Evolutionary conservation across 371 early-diverging fungal genomes (phyloP).

Genomic region (Coemansia sp.): DNA sequence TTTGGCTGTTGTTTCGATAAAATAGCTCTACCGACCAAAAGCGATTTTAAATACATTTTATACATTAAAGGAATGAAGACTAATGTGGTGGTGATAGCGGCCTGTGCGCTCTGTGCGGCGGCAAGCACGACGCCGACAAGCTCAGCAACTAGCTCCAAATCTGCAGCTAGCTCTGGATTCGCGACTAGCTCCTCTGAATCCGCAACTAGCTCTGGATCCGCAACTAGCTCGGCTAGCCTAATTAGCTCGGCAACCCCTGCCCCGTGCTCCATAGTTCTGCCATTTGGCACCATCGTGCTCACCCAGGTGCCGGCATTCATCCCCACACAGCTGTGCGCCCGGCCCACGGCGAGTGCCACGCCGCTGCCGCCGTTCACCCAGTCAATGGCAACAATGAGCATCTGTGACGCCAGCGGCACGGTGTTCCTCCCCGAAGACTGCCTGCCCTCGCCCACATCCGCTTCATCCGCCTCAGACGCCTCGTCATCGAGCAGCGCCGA

Average conservation of each 20-base stretch:
- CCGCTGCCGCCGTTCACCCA: slow-evolving; percentile 21
- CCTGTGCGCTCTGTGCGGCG: not conserved
- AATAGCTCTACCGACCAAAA: not conserved
- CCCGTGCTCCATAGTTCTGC: not conserved
- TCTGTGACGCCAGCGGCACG: slow-evolving; percentile 23
- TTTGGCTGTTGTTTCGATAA: not conserved
- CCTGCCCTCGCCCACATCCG: not conserved
- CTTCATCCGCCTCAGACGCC: not conserved
- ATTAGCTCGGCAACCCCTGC: not conserved
- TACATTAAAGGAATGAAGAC: not conserved
- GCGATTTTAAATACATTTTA: not conserved
- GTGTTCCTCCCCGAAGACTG: slow-evolving; percentile 16
- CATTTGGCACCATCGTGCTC: slow-evolving; percentile 23
- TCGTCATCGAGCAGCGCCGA: not conserved
- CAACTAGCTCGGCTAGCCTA: not conserved
- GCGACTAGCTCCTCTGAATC: too few species aligned
- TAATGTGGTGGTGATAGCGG: not conserved
- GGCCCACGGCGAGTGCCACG: not conserved
- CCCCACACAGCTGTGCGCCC: not conserved
- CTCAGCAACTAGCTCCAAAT: not conserved
- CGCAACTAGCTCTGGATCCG: too few species aligned
- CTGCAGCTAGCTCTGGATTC: not conserved
- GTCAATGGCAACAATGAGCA: slow-evolving; percentile 3
- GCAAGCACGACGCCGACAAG: not conserved
- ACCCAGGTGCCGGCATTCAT: slow-evolving; percentile 3